Evolutionary conservation across 495 filamentous ascomycete genomes (phyloP).

Genomic region (Cetradonia linearis): DNA sequence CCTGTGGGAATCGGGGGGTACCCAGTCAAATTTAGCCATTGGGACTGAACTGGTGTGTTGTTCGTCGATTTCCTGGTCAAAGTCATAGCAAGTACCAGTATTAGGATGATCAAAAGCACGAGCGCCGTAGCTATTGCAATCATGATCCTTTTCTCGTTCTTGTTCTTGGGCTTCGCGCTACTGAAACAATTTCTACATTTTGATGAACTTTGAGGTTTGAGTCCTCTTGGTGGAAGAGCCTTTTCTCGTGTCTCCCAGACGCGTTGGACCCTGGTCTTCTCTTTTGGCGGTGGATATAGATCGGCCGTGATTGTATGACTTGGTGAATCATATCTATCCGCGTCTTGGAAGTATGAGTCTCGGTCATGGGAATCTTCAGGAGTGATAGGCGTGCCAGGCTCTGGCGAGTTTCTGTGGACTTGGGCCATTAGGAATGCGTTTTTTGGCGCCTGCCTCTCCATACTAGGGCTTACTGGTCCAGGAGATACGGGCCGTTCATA

Average conservation of each 20-base stretch:
- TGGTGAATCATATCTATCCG: neutral
- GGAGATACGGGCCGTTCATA: constrained; percentile 25
- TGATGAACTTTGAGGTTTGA: neutral
- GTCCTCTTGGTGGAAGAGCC: constrained; percentile 47
- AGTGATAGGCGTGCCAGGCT: neutral
- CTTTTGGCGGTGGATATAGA: constrained; percentile 49
- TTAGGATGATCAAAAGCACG: constrained; percentile 48
- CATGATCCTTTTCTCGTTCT: constrained; percentile 53
- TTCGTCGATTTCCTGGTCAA: constrained; percentile 39
- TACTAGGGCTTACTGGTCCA: constrained; percentile 25
- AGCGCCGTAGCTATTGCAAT: constrained; percentile 43
- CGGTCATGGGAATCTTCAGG: neutral
- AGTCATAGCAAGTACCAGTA: constrained; percentile 49
- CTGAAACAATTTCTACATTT: constrained; percentile 13
- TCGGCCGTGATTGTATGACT: constrained; percentile 43
- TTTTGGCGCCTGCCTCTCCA: constrained; percentile 16
- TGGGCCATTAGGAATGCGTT: constrained; percentile 36
- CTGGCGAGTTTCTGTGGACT: neutral
- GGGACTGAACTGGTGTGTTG: constrained; percentile 37
- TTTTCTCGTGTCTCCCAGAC: constrained; percentile 49
- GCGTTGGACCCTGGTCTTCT: constrained; percentile 40
- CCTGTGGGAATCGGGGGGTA: constrained; percentile 82
- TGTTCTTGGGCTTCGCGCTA: constrained; percentile 22
- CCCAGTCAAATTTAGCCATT: constrained; percentile 74
- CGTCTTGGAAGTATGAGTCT: constrained; percentile 6